Evolutionary conservation across 805 yeast species (phyloP), one percentile per base, ranked within the genome.

Genomic region (Monosporozyma servazzii): DNA sequence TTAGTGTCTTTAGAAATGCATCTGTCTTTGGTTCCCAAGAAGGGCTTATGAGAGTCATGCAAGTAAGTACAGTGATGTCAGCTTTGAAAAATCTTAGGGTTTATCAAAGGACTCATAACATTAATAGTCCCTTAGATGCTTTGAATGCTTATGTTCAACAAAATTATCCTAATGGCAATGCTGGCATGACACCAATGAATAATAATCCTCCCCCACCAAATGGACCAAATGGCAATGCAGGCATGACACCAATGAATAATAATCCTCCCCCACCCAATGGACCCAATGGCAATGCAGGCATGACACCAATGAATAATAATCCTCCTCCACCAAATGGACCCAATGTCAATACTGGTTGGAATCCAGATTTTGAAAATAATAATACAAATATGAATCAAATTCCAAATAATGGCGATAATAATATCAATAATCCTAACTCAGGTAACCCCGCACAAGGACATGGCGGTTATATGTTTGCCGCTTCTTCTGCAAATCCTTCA

Each of bases 31-130:
- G 95, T 0, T 66, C 85, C 5, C 81, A 80, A 50, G 81, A 78
- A 48, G 75, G 76, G 40, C 81, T 86, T 6, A 77, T 86, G 79
- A 71, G 91, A 53, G 74, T 83, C 21, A 68, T 88, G 71, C 91
- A 87, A 65, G 79, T 86, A 3, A 77, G 89, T 45, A 93, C 86
- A 64, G 83, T 84, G 6, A 84, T 88, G 88, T 75, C 89, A 0
- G 79, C 81, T 53, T 73, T 88, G 56, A 76, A 78, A 52, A 81
- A 86, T 11, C 68, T 88, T 52, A 80, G 86, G 80, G 70, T 74
- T 10, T 79, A 74, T 57, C 76, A 86, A 9, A 69, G 71, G 51
- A 66, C 74, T 6, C 71, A 71, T 31, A 73, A 78, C 25, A 72
- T 77, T 3, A 65, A 65, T 5, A 77, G 82, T 33, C 87, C 89